Evolutionary conservation across 2,329 filamentous ascomycete species (phyloP).

Genomic region (Penicillium palitans): DNA sequence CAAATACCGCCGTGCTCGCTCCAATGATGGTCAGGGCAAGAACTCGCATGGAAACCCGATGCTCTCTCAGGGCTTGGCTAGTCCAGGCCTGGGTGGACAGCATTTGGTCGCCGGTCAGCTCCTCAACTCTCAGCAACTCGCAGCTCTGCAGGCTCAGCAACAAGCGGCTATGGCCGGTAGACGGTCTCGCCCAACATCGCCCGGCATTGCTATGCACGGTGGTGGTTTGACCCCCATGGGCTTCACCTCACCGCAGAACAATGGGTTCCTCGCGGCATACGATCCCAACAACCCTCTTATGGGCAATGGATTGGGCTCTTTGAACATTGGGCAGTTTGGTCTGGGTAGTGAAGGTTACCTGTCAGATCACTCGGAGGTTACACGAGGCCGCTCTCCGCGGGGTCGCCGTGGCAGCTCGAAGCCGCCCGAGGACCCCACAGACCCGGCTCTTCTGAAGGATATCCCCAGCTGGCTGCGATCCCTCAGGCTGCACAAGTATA

Average conservation of each 20-base stretch:
- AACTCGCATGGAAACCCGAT: conserved; percentile 54
- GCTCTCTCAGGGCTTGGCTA: conserved; percentile 66
- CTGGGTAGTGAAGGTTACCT: conserved; percentile 78
- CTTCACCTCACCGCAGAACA: conserved; percentile 88
- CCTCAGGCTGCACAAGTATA: conserved; percentile 96
- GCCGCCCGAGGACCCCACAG: conserved; percentile 95
- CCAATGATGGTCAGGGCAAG: conserved; percentile 68
- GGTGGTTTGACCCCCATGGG: conserved; percentile 62
- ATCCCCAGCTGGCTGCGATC: conserved; percentile 96
- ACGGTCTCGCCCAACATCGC: conserved; percentile 85
- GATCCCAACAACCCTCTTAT: conserved; percentile 70
- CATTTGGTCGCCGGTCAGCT: conserved; percentile 89
- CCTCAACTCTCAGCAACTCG: conserved; percentile 78
- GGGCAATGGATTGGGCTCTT: conserved; percentile 67
- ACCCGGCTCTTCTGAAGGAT: conserved; percentile 84
- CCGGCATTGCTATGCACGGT: conserved; percentile 77
- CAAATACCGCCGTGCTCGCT: conserved; percentile 89
- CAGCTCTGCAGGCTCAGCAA: conserved; percentile 72
- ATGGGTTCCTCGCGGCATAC: conserved; percentile 89
- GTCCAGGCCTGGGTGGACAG: conserved; percentile 64
- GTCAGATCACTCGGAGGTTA: conserved; percentile 90
- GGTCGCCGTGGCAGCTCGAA: conserved; percentile 93
- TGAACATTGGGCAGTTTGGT: conserved; percentile 72
- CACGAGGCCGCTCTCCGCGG: conserved; percentile 84
- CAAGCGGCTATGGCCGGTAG: conserved; percentile 60